Conservation (phyloP, 129 eudicot genomes). For the Smallanthus sonchifolius region DNA sequence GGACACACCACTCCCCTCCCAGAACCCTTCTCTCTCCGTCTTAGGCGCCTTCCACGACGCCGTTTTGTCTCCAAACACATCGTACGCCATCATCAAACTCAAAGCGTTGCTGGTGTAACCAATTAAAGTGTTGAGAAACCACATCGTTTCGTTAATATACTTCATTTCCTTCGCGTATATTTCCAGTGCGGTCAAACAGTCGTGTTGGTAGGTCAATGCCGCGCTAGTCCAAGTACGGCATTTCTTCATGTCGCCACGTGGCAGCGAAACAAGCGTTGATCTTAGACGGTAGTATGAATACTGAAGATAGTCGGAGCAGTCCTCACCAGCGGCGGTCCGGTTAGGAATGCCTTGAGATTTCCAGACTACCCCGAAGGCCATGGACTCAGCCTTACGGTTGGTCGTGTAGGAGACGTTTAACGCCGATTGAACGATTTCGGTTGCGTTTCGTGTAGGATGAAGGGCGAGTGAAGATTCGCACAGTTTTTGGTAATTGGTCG, state of each 20-base stretch:
- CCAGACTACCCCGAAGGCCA: constrained; percentile 35
- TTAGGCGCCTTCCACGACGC: constrained; percentile 53
- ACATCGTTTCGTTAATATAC: constrained; percentile 52
- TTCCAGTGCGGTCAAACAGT: constrained; percentile 68
- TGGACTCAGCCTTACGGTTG: constrained; percentile 37
- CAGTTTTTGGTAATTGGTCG: constrained; percentile 43
- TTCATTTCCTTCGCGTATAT: constrained; percentile 50
- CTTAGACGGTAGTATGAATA: constrained; percentile 39
- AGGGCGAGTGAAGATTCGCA: constrained; percentile 38
- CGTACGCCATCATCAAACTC: constrained; percentile 57
- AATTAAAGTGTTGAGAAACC: constrained; percentile 47
- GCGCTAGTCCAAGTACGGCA: constrained; percentile 78
- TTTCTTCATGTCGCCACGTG: constrained; percentile 54
- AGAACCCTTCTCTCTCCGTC: constrained; percentile 83
- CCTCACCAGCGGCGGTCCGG: constrained; percentile 45
- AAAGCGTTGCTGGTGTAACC: constrained; percentile 51
- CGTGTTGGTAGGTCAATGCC: constrained; percentile 66
- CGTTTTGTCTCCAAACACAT: constrained; percentile 41
- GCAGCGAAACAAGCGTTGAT: constrained; percentile 31
- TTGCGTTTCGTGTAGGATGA: constrained; percentile 18
- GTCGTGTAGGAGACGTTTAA: constrained; percentile 32
- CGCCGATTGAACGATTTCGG: constrained; percentile 45
- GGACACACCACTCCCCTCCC: constrained; percentile 48
- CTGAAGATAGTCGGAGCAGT: constrained; percentile 41
- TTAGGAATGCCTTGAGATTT: constrained; percentile 26